A percentile compares a stretch with the other conserved stretches of the same genome.
phyloP scores from a whole-genome alignment of 2,329 filamentous ascomycete species.

The Lasiodiplodia theobromae region DNA sequence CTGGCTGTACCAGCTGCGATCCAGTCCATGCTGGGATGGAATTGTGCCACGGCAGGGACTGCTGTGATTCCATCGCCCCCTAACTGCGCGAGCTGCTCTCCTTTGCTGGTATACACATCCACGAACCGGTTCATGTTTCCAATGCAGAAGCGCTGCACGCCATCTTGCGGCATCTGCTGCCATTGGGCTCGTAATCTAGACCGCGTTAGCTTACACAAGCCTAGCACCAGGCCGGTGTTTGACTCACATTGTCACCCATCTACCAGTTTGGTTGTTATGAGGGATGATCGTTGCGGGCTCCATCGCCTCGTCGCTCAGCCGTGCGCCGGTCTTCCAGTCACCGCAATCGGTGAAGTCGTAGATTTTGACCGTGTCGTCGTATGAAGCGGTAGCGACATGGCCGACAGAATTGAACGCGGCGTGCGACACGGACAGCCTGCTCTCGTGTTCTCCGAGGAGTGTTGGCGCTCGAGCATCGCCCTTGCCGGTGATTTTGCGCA shows the following conservation, averaged over 20 bases:
- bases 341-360: conserved; percentile 71
- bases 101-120: conserved; percentile 82
- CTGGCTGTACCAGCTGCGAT: conserved; percentile 90
- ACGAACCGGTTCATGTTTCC: conserved; percentile 99
- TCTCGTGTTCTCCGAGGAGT: conserved; percentile 81
- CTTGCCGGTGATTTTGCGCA: conserved; percentile 76
- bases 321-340: conserved; percentile 61
- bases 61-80: conserved; percentile 91
- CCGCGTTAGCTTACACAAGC: background rate
- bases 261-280: conserved; percentile 95
- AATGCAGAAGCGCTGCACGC: conserved; percentile 86
- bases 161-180: conserved; percentile 80
- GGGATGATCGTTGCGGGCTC: conserved; percentile 71
- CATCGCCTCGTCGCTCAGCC: conserved; percentile 69
- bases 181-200: conserved; percentile 76
- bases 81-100: conserved; percentile 86
- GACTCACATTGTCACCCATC: conserved; percentile 85
- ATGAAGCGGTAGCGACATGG: conserved; percentile 88
- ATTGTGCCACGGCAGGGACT: conserved; percentile 89
- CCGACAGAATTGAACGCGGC: conserved; percentile 87
- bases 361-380: conserved; percentile 95
- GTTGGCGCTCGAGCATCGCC: conserved; percentile 67
- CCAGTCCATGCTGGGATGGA: conserved; percentile 89
- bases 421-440: conserved; percentile 85
- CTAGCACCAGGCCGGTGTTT: conserved; percentile 35